These are phyloP conservation scores for Colletotrichum euphorbiae DNA, from an alignment of 2,329 filamentous ascomycete genomes.

Conservation along the genomic window DNA sequence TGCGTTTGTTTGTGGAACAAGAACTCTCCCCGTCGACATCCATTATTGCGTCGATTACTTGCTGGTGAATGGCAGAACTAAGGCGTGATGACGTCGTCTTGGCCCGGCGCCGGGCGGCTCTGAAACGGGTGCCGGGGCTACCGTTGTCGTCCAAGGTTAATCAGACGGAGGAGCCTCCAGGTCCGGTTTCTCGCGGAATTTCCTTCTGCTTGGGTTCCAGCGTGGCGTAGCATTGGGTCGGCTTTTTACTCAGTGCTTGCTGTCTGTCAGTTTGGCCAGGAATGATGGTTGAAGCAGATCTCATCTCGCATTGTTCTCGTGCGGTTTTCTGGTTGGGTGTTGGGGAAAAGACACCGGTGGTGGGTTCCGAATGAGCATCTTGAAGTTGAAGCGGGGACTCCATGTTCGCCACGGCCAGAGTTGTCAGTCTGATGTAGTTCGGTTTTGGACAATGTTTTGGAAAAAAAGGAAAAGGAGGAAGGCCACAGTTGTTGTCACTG, in stretches of 20 bases:
- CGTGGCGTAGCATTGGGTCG: not conserved
- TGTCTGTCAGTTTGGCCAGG: not conserved
- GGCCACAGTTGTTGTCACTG: not conserved
- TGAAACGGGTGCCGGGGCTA: constrained; percentile 33
- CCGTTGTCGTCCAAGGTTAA: constrained; percentile 32
- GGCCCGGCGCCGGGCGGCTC: constrained; percentile 24
- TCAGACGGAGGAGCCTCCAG: not conserved
- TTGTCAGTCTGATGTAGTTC: constrained; percentile 30
- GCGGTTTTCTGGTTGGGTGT: not conserved
- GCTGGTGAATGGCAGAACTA: constrained; percentile 12
- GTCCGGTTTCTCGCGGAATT: not conserved
- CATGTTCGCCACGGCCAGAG: constrained; percentile 11
- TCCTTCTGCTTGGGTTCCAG: not conserved
- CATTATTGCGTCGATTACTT: not conserved
- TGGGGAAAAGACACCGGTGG: constrained; percentile 2
- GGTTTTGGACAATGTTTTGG: constrained; percentile 12
- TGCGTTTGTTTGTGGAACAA: too few species aligned
- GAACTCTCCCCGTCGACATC: too few species aligned
- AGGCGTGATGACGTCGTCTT: constrained; percentile 26
- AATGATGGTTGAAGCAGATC: not conserved
- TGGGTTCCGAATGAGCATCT: constrained; percentile 30
- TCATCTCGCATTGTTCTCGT: constrained; percentile 2
- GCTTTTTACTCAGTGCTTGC: constrained; percentile 11
- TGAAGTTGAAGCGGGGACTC: constrained; percentile 29
- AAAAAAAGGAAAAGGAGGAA: not conserved